These are phyloP conservation scores for Pterulicium gracile DNA, from an alignment of 1,284 basidiomycete genomes.

Conservation along the genomic window DNA sequence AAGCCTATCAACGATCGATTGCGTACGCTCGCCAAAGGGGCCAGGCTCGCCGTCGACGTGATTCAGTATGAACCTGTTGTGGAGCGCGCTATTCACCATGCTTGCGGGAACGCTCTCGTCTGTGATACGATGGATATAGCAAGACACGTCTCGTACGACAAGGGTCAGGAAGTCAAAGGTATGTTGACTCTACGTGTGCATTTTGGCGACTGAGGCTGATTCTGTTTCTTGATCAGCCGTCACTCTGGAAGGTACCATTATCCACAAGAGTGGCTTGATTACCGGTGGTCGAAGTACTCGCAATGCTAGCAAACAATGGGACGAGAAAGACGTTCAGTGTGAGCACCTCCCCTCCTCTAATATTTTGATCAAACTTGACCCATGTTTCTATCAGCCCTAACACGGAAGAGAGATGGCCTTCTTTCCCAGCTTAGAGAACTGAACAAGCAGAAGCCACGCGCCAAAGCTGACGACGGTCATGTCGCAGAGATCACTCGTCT, in stretches of 20 bases:
- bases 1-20: conserved; percentile 94
- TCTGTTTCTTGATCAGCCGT: conserved; percentile 84
- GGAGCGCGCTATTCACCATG: conserved; percentile 92
- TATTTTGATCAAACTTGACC: conserved; percentile 6
- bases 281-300: conserved; percentile 86
- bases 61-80: conserved; percentile 81
- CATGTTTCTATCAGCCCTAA: conserved; percentile 41
- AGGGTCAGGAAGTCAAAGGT: conserved; percentile 95
- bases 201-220: too few species aligned
- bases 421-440: conserved; percentile 77
- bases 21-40: conserved; percentile 84
- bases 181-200: conserved; percentile 14
- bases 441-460: conserved; percentile 69
- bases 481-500: conserved; percentile 69
- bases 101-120: conserved; percentile 90
- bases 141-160: conserved; percentile 85
- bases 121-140: conserved; percentile 95
- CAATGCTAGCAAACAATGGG: conserved; percentile 73
- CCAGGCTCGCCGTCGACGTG: conserved; percentile 89
- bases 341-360: conserved; percentile 4
- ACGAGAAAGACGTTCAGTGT: conserved; percentile 90
- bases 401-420: conserved; percentile 64
- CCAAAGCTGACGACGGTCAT: conserved; percentile 75
- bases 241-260: conserved; percentile 92
- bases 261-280: conserved; percentile 95